Evolutionary conservation across 1,139 yeast species (phyloP), one percentile per base, ranked within the genome.

Genomic region (Diutina neorugosa): DNA sequence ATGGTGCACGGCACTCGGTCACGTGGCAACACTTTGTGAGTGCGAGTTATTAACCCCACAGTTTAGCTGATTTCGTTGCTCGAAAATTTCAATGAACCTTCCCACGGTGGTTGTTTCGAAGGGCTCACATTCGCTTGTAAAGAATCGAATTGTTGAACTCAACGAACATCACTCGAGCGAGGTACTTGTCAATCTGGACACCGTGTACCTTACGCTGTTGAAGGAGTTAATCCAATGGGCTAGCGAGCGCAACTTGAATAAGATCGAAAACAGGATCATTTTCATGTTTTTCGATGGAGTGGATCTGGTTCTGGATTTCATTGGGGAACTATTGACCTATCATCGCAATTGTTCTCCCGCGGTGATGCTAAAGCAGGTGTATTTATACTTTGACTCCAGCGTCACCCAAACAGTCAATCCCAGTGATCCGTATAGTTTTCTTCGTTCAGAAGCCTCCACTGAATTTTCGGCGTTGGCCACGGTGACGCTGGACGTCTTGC

Each of bases 251-350:
- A 42, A 56, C 21, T 31, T 53, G 50, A 46, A 3, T 16, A 5
- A 16, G 3, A 69, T 66, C 54, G 56, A 61, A 8, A 74, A 73
- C 2, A 67, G 67, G 56, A 67, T 70, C 8, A 58, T 70, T 37
- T 71, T 72, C 53, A 71, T 72, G 76, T 72, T 71, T 53, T 71
- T 72, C 61, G 63, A 71, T 53, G 74, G 74, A 1, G 60, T 71
- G 53, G 63, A 61, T 18, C 70, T 63, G 55, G 63, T 71, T 27
- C 74, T 70, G 55, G 61, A 64, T 41, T 59, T 69, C 21, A 61
- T 71, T 42, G 58, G 68, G 50, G 69, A 67, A 55, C 59, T 69
- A 44, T 67, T 71, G 27, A 74, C 70, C 53, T 56, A 61, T 56
- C 56, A 50, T 47, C 52, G 42, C n/a, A 9, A 41, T 1, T 31